Conservation (phyloP, 164 flowering plant species). For the Taxillus chinensis region DNA sequence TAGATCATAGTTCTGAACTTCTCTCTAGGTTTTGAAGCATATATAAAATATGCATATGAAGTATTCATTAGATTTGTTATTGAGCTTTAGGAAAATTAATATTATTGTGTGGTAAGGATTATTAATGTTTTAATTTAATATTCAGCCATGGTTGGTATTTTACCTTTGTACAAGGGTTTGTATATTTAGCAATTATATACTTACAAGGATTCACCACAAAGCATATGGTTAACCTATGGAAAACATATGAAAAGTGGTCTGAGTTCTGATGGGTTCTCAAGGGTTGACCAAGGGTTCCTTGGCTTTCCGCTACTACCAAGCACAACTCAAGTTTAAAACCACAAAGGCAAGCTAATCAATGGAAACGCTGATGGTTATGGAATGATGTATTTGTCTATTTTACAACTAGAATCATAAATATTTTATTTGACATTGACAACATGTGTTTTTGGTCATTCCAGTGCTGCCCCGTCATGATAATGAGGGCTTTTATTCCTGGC, state of each 20-base stretch:
- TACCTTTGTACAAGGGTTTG: slow-evolving; percentile 2
- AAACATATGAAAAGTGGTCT: not conserved
- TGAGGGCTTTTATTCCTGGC: slow-evolving; percentile 80
- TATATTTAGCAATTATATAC: not conserved
- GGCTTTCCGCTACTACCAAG: not conserved
- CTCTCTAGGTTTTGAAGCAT: not conserved
- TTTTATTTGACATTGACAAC: not conserved
- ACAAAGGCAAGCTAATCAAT: not conserved
- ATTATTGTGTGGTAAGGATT: not conserved
- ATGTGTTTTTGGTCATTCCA: slow-evolving; percentile 13
- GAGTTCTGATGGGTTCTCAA: slow-evolving; percentile 1
- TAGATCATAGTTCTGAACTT: not conserved
- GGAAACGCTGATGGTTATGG: not conserved
- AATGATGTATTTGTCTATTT: not conserved
- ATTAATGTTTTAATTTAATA: not conserved
- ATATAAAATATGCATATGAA: too few species aligned
- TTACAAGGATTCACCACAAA: not conserved
- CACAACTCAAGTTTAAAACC: slow-evolving; percentile 2
- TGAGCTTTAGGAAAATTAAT: not conserved
- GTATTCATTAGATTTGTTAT: not conserved
- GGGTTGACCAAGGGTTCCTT: not conserved
- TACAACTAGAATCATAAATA: not conserved
- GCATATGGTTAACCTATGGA: not conserved
- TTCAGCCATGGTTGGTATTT: not conserved
- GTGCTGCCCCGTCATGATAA: slow-evolving; percentile 76